Evolutionary conservation across 2,329 filamentous ascomycete genomes (phyloP).

Genomic region (Aspergillus neoniger): DNA sequence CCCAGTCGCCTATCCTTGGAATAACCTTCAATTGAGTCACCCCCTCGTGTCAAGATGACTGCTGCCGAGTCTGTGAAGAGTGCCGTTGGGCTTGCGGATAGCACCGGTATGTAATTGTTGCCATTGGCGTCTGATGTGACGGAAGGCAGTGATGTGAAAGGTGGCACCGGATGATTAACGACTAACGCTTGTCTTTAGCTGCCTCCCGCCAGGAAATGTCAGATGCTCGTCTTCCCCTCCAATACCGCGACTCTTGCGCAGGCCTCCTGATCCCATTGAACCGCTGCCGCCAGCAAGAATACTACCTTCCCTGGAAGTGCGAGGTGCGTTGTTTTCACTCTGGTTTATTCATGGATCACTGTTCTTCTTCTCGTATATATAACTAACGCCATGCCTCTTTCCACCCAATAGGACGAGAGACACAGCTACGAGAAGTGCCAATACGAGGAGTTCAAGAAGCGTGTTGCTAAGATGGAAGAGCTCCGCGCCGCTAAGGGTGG

Average conservation of each 20-base stretch:
- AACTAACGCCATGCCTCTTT: background rate
- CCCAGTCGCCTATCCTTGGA: constrained; percentile 22
- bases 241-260: constrained; percentile 94
- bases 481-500: constrained; percentile 82
- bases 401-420: constrained; percentile 73
- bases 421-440: constrained; percentile 99
- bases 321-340: constrained; percentile 62
- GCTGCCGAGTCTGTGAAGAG: constrained; percentile 52
- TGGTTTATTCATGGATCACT: too few relatives aligned
- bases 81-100: constrained; percentile 48
- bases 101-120: constrained; percentile 36
- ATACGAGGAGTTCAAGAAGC: constrained; percentile 97
- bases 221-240: constrained; percentile 80
- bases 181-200: constrained; percentile 25
- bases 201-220: constrained; percentile 80
- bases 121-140: constrained; percentile 26
- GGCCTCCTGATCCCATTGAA: constrained; percentile 94
- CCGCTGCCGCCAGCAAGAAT: constrained; percentile 86
- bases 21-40: constrained; percentile 16
- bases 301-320: constrained; percentile 97
- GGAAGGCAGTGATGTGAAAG: constrained; percentile 12
- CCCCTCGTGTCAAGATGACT: constrained; percentile 43
- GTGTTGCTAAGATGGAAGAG: constrained; percentile 98
- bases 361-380: background rate
- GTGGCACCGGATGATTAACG: constrained; percentile 5